A percentile compares a stretch with the other conserved stretches of the same genome.
Evolutionary conservation across 2,329 filamentous ascomycete genomes (phyloP).

Genomic region (Didymella segeticola): DNA sequence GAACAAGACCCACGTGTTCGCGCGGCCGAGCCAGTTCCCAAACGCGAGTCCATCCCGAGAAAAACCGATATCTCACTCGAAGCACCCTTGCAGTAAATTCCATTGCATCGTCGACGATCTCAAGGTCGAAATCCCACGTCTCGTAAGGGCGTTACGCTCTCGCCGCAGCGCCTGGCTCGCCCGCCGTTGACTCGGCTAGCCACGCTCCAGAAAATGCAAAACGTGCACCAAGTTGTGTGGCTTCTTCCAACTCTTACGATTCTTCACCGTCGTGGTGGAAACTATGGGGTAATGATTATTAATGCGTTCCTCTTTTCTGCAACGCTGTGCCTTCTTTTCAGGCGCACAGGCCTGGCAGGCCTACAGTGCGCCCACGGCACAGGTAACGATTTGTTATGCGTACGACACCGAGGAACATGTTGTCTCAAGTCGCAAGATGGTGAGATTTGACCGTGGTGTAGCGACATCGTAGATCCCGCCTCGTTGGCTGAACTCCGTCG

Average conservation of each 20-base stretch:
- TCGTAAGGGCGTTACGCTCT: constrained; percentile 35
- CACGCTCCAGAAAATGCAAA: constrained; percentile 11
- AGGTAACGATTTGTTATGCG: constrained; percentile 13
- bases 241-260: constrained; percentile 23
- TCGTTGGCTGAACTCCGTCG: not conserved
- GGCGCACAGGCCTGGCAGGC: constrained; percentile 5
- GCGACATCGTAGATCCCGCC: too few relatives aligned
- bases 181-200: constrained; percentile 13
- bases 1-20: constrained; percentile 14
- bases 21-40: not conserved
- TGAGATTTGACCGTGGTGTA: constrained; percentile 6
- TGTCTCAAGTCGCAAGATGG: constrained; percentile 9
- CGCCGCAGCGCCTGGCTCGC: constrained; percentile 21
- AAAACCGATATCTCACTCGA: not conserved
- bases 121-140: constrained; percentile 37
- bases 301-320: constrained; percentile 8
- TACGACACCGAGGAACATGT: constrained; percentile 10
- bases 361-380: constrained; percentile 3
- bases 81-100: not conserved
- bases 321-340: not conserved
- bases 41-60: not conserved
- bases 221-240: constrained; percentile 31
- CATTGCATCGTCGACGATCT: not conserved
- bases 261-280: constrained; percentile 19
- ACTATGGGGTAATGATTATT: constrained; percentile 20